Evolutionary conservation across 1,284 basidiomycete genomes (phyloP).

Genomic region (Sphaerobolus stellatus): DNA sequence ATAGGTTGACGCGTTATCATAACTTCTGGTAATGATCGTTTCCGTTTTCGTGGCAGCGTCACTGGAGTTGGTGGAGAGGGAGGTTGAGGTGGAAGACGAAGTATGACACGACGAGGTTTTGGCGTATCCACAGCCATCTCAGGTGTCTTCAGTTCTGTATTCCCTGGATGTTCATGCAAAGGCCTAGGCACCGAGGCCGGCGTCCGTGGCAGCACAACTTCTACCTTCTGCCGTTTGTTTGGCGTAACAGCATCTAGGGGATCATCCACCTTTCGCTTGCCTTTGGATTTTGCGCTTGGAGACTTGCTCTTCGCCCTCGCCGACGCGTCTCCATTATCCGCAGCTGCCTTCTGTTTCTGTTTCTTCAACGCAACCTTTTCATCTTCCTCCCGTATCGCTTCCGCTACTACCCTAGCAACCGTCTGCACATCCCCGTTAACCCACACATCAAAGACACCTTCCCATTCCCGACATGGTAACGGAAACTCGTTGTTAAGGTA

Average conservation of each 20-base stretch:
- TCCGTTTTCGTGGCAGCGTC: neutral
- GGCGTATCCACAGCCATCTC: neutral
- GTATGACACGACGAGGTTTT: conserved; percentile 1
- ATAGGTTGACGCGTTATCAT: neutral
- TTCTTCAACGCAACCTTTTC: neutral
- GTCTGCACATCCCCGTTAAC: conserved; percentile 84
- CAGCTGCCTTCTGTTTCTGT: conserved; percentile 1
- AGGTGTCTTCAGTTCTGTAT: neutral
- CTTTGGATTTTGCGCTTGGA: neutral
- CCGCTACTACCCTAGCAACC: conserved; percentile 60
- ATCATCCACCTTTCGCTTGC: conserved; percentile 2
- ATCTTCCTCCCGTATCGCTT: neutral
- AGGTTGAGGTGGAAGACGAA: conserved; percentile 4
- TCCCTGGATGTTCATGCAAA: neutral
- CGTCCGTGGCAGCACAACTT: conserved; percentile 1
- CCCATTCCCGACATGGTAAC: conserved; percentile 82
- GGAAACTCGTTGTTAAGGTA: conserved; percentile 92
- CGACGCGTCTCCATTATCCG: neutral
- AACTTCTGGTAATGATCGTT: conserved; percentile 3
- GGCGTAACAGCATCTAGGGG: neutral
- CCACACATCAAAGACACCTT: conserved; percentile 90
- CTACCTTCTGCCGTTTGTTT: neutral
- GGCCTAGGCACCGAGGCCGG: neutral
- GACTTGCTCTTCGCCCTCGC: neutral
- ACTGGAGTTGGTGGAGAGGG: neutral